Evolutionary conservation across 768 basidiomycete genomes (phyloP), one percentile per base, ranked within the genome.

Genomic region (Inosperma sp.): DNA sequence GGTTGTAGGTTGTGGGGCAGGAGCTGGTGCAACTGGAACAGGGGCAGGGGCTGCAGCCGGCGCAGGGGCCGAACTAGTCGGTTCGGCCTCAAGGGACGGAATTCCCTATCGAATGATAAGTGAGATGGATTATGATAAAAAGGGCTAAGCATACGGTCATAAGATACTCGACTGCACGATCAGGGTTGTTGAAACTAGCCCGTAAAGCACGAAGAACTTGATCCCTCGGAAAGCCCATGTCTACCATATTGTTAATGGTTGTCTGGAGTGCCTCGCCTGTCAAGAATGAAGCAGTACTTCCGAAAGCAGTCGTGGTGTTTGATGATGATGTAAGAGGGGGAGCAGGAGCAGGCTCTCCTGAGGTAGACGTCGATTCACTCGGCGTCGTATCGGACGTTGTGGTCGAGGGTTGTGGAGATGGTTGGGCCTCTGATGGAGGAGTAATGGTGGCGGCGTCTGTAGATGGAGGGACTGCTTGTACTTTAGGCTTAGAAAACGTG

Each of bases 91-190:
- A 65, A 83, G 82, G 27, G 78, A 72, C 3, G 93, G 89, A 55
- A 93, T 92, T 34, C 90, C 93, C 91, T 93, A 50, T 49, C 19
- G 22, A 49, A 49, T 51, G 54, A 57, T 46, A 59, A 13, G 45
- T 43, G 31, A 27, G n/a, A 31, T 49, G 42, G 29, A 39, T 17
- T 34, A 34, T 36, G 34, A 39, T 33, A 40, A 4, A 10, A 16
- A 25, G 13, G 25, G 7, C 19, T 29, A 57, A 10, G 71, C 86
- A 57, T 59, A 94, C 95, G 53, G 64, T 95, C 81, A 98, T 86
- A 49, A 99, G 72, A 68, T 99, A 99, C 67, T 99, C 96, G n/a
- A 93, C 95, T 6, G 96, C 96, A 25, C 96, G 81, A 60, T 98
- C 93, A 7, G 96, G 89, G 69, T 99, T 98, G 69, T 99, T 99